phyloP scores from a whole-genome alignment of 805 yeast species.

The Candida maesae region DNA sequence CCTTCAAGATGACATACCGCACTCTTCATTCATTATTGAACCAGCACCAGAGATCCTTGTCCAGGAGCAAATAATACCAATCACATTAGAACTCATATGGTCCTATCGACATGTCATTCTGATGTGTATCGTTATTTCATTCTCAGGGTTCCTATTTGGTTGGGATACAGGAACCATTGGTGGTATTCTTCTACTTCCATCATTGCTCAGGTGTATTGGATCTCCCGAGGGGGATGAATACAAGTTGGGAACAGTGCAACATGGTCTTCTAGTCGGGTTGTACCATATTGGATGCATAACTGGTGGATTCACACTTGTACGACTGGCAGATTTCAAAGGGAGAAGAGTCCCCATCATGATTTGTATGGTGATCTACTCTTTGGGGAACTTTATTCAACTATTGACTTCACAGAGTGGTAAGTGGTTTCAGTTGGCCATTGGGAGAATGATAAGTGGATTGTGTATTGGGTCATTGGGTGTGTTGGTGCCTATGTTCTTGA shows the following conservation, averaged over 20 bases:
- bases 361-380: conserved; percentile 50
- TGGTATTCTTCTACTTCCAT: conserved; percentile 61
- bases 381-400: conserved; percentile 58
- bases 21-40: too few species aligned
- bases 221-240: conserved; percentile 31
- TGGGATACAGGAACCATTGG: conserved; percentile 76
- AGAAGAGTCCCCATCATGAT: conserved; percentile 54
- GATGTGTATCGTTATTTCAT: conserved; percentile 48
- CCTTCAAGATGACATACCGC: too few species aligned
- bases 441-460: conserved; percentile 65
- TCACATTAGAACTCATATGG: conserved; percentile 5
- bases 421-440: conserved; percentile 63
- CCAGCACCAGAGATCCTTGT: not conserved
- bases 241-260: conserved; percentile 6
- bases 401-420: conserved; percentile 37
- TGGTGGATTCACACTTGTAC: conserved; percentile 59
- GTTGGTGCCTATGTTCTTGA: conserved; percentile 63
- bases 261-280: conserved; percentile 47
- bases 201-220: conserved; percentile 52
- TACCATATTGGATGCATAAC: conserved; percentile 69
- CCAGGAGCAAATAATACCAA: not conserved
- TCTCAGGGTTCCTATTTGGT: conserved; percentile 70
- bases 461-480: conserved; percentile 74
- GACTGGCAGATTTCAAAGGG: conserved; percentile 55
- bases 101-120: conserved; percentile 12